phyloP scores from a whole-genome alignment of 2,329 filamentous ascomycete genomes.

The Xylariaceae sp. region DNA sequence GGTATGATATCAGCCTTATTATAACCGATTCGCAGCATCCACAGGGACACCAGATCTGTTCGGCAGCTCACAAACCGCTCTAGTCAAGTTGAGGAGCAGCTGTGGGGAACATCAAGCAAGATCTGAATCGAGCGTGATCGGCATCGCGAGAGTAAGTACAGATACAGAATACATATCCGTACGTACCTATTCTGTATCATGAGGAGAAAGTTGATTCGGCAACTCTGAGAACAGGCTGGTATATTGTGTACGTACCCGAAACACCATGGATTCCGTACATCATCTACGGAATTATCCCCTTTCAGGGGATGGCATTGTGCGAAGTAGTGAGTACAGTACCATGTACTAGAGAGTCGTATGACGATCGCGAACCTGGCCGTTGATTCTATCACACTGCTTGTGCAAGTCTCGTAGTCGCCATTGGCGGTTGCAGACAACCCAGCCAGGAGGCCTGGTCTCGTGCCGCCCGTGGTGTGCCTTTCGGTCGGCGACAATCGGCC shows the following conservation, averaged over 20 bases:
- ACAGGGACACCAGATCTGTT: background rate
- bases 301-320: background rate
- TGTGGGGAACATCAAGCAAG: background rate
- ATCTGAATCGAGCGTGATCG: background rate
- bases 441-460: background rate
- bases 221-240: no score
- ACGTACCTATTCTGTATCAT: background rate
- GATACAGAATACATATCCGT: background rate
- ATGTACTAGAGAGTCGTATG: background rate
- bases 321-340: no score
- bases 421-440: background rate
- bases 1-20: background rate
- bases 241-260: background rate
- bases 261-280: background rate
- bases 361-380: background rate
- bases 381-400: background rate
- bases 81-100: no score
- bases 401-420: background rate
- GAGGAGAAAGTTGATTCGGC: no score
- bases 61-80: no score
- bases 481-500: background rate
- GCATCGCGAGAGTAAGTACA: background rate
- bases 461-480: no score
- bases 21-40: background rate
- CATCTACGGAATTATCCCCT: background rate